Evolutionary conservation across 345 rosid species (phyloP).

Genomic region (Gossypium sturtianum): DNA sequence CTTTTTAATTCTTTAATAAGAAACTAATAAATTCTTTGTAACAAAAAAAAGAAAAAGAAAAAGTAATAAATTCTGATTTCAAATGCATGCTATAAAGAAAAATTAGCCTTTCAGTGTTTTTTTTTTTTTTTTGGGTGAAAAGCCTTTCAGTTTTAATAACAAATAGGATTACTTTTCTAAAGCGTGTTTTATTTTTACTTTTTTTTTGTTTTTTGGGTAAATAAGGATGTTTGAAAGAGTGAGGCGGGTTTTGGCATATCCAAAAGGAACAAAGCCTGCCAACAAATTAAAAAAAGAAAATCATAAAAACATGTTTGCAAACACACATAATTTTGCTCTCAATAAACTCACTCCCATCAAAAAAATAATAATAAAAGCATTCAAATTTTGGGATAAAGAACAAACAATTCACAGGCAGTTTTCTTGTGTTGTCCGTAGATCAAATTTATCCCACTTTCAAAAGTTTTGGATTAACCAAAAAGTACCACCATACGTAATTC

Average conservation of each 20-base stretch:
- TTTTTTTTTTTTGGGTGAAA: too few relatives aligned
- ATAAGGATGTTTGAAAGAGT: neutral
- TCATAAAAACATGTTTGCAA: neutral
- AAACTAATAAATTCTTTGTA: too few relatives aligned
- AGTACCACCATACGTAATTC: too few relatives aligned
- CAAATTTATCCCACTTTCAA: too few relatives aligned
- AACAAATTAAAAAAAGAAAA: neutral
- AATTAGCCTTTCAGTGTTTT: neutral
- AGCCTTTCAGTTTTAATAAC: neutral
- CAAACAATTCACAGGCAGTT: neutral
- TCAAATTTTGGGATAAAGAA: neutral
- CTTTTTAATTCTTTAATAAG: neutral
- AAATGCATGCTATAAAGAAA: neutral
- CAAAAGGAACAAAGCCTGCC: neutral
- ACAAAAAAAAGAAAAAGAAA: too few relatives aligned
- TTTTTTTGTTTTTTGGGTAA: neutral
- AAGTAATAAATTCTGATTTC: neutral
- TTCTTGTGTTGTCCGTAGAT: too few relatives aligned
- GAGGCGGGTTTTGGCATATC: neutral
- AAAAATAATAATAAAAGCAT: neutral
- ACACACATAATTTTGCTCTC: neutral
- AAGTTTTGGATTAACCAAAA: too few relatives aligned
- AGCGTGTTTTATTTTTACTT: too few relatives aligned
- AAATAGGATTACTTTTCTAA: too few relatives aligned
- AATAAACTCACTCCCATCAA: neutral